Conservation (phyloP, 345 rosid species). For the thale cress (Arabidopsis thaliana) region DNA sequence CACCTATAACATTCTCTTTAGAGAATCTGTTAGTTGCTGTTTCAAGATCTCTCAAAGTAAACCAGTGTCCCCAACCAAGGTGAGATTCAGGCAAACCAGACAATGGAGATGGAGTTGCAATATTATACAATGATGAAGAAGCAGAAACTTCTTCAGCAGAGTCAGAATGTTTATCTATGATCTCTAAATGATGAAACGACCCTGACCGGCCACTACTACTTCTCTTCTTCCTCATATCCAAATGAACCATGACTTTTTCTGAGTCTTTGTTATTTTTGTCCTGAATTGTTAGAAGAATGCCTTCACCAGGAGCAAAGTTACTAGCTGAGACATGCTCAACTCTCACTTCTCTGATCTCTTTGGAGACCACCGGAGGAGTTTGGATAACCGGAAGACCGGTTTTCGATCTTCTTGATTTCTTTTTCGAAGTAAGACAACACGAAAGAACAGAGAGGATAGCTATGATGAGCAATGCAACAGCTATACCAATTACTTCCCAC, state of each 20-base stretch:
- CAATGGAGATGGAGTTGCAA: conserved; percentile 78
- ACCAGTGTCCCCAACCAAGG: conserved; percentile 99
- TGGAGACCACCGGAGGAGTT: conserved; percentile 79
- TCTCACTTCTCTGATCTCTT: conserved; percentile 91
- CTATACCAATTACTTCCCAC: conserved; percentile 88
- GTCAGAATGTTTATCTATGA: conserved; percentile 55
- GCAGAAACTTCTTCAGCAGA: conserved; percentile 76
- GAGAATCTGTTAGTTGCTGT: conserved; percentile 74
- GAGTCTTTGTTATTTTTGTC: conserved; percentile 38
- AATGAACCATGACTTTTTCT: conserved; percentile 67
- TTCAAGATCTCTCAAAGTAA: conserved; percentile 88
- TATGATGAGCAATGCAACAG: conserved; percentile 71
- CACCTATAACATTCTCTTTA: conserved; percentile 48
- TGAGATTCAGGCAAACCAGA: conserved; percentile 86
- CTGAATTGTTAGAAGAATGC: conserved; percentile 42
- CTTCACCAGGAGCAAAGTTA: conserved; percentile 71
- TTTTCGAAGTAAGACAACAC: conserved; percentile 68
- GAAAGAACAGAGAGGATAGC: conserved; percentile 75
- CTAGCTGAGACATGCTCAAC: conserved; percentile 78
- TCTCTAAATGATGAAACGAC: conserved; percentile 63
- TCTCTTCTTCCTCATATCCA: conserved; percentile 59
- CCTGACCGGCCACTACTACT: conserved; percentile 60
- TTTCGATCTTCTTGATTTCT: conserved; percentile 65
- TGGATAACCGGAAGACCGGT: conserved; percentile 62
- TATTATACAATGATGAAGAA: conserved; percentile 69